phyloP scores from a whole-genome alignment of 306 rosid genomes.

The Sindora glabra region DNA sequence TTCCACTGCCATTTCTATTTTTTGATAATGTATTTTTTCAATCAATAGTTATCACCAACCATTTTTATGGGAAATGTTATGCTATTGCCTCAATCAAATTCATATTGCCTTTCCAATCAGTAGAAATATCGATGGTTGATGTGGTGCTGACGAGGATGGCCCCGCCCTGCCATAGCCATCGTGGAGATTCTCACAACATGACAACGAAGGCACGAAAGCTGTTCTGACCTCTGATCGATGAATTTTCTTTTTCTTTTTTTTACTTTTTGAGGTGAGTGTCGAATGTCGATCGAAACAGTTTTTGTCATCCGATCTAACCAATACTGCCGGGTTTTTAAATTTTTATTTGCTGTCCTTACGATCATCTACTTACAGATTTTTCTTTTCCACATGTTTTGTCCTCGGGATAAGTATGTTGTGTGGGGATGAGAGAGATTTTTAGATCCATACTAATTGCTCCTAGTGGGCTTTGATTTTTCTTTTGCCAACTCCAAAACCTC shows the following conservation, averaged over 20 bases:
- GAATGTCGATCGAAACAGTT: not conserved
- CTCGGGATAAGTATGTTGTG: constrained; percentile 19
- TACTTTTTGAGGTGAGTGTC: not conserved
- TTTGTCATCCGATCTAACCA: not conserved
- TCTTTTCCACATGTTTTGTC: not conserved
- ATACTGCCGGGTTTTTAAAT: not conserved
- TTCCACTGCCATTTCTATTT: too few species aligned
- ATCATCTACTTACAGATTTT: constrained; percentile 26
- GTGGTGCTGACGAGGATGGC: constrained; percentile 14
- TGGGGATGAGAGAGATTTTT: not conserved
- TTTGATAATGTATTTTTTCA: too few species aligned
- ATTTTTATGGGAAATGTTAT: not conserved
- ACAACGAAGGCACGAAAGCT: too few species aligned
- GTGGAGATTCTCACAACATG: constrained; percentile 14
- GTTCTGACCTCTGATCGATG: too few species aligned
- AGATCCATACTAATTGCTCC: not conserved
- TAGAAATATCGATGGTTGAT: not conserved
- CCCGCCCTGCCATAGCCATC: constrained; percentile 6
- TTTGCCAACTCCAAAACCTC: not conserved
- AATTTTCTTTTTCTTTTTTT: too few species aligned
- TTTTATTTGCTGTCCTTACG: constrained; percentile 13
- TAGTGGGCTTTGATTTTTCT: not conserved
- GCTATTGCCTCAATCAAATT: not conserved
- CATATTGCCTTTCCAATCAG: not conserved
- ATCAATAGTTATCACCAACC: too few species aligned